Percentiles rank a stretch among this genome's conserved stretches.
Evolutionary conservation across 371 early-diverging fungal genomes (phyloP).

Genomic region (Lichtheimia ornata): DNA sequence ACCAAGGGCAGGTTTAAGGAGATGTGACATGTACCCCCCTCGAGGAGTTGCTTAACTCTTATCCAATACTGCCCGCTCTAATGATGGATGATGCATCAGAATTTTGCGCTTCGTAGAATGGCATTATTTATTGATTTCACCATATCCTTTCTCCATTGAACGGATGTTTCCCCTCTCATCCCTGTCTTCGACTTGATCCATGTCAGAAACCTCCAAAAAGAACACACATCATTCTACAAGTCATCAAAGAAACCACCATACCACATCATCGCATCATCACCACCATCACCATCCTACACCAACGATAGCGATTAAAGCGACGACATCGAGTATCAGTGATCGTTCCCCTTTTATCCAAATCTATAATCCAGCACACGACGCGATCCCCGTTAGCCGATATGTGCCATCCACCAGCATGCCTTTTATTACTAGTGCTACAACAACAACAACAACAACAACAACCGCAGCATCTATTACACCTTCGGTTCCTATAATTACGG

Average conservation of each 20-base stretch:
- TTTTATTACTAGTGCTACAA: no score
- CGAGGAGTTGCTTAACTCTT: slow-evolving; percentile 8
- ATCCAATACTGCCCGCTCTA: not conserved
- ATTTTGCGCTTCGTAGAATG: no score
- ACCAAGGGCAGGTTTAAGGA: no score
- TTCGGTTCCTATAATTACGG: not conserved
- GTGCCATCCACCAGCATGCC: no score
- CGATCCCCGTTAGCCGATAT: no score
- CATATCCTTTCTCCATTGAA: not conserved
- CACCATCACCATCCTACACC: slow-evolving; percentile 1
- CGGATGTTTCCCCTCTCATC: not conserved
- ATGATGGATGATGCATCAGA: not conserved
- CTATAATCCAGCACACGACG: no score
- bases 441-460: not conserved
- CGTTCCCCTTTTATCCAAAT: not conserved
- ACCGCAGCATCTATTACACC: not conserved
- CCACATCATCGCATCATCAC: not conserved
- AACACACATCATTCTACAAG: not conserved
- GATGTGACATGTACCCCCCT: slow-evolving; percentile 1
- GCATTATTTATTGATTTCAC: not conserved
- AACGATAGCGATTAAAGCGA: not conserved
- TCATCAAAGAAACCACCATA: not conserved
- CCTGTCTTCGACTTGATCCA: not conserved
- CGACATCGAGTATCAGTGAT: not conserved
- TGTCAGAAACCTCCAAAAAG: not conserved